These are phyloP conservation scores for Rhodotorula sp. DNA, from an alignment of 1,284 basidiomycete genomes.

Conservation along the genomic window DNA sequence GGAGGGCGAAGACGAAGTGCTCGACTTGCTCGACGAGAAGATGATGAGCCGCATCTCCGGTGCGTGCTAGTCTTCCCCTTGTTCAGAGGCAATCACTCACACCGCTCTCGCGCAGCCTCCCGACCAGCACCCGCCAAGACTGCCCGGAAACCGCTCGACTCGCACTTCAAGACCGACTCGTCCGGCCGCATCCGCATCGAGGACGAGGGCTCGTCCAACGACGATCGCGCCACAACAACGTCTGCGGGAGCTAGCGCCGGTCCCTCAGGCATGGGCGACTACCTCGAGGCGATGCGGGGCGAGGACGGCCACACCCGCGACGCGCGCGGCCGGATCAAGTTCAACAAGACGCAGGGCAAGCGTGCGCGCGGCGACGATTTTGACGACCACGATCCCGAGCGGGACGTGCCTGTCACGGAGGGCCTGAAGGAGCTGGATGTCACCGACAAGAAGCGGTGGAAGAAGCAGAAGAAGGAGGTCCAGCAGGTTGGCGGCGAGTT, in stretches of 20 bases:
- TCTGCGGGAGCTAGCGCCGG: slow-evolving; percentile 13
- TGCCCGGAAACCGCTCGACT: slow-evolving; percentile 62
- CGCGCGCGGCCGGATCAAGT: slow-evolving; percentile 79
- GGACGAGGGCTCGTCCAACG: slow-evolving; percentile 52
- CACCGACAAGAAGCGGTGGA: slow-evolving; percentile 52
- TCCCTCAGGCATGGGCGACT: slow-evolving; percentile 56
- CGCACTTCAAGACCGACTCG: slow-evolving; percentile 81
- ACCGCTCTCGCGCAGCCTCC: slow-evolving; percentile 33
- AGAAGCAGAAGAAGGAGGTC: slow-evolving; percentile 58
- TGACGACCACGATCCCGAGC: slow-evolving; percentile 53
- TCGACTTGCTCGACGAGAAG: slow-evolving; percentile 84
- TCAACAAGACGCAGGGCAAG: slow-evolving; percentile 90
- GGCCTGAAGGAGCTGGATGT: slow-evolving; percentile 54
- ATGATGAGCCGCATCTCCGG: slow-evolving; percentile 71
- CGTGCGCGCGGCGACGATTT: slow-evolving; percentile 69
- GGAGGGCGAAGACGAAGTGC: slow-evolving; percentile 87
- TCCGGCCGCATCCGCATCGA: slow-evolving; percentile 89
- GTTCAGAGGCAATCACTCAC: slow-evolving; percentile 8
- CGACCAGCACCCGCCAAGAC: slow-evolving; percentile 55
- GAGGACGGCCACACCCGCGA: slow-evolving; percentile 86
- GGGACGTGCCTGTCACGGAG: slow-evolving; percentile 36
- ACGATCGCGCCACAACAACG: slow-evolving; percentile 51
- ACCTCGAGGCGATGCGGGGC: slow-evolving; percentile 74
- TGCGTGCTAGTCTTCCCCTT: slow-evolving; percentile 44
- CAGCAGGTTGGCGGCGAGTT: slow-evolving; percentile 78